A percentile compares a stretch with the other conserved stretches of the same genome.
Evolutionary conservation across 371 early-diverging fungal genomes (phyloP).

Genomic region (Zychaea mexicana): DNA sequence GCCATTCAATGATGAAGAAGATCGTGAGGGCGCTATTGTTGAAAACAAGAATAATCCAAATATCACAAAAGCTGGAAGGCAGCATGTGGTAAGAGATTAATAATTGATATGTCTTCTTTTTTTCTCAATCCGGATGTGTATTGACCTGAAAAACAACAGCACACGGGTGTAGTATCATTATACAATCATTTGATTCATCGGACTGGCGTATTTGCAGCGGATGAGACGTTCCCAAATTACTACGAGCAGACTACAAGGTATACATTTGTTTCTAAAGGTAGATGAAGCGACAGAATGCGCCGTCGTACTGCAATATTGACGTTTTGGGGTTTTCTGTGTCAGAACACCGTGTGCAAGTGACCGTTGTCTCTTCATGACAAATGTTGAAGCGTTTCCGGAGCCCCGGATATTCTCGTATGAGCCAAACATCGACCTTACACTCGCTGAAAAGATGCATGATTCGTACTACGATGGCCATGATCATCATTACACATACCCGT

Average conservation of each 20-base stretch:
- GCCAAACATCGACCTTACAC: conserved; percentile 48
- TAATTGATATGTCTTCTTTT: background rate
- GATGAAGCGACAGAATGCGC: too few relatives aligned
- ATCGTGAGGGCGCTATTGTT: conserved; percentile 23
- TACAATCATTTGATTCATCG: conserved; percentile 38
- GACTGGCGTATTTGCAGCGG: conserved; percentile 32
- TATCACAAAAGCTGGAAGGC: conserved; percentile 19
- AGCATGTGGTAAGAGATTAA: conserved; percentile 45
- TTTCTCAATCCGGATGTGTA: background rate
- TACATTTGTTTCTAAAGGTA: too few relatives aligned
- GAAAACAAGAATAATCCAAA: conserved; percentile 29
- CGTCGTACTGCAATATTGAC: too few relatives aligned
- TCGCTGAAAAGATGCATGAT: conserved; percentile 47
- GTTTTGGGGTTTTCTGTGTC: background rate
- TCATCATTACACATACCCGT: conserved; percentile 36
- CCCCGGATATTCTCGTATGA: conserved; percentile 52
- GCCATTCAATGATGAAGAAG: conserved; percentile 15
- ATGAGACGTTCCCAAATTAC: conserved; percentile 40
- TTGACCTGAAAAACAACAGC: conserved; percentile 25
- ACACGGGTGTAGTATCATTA: conserved; percentile 40
- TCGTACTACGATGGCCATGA: conserved; percentile 40
- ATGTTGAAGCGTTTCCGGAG: conserved; percentile 53
- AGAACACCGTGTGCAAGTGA: conserved; percentile 57
- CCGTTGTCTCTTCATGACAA: conserved; percentile 61
- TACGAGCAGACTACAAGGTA: conserved; percentile 42